Evolutionary conservation across 257 asterid genomes (phyloP).

Genomic region (Haberlea rhodopensis): DNA sequence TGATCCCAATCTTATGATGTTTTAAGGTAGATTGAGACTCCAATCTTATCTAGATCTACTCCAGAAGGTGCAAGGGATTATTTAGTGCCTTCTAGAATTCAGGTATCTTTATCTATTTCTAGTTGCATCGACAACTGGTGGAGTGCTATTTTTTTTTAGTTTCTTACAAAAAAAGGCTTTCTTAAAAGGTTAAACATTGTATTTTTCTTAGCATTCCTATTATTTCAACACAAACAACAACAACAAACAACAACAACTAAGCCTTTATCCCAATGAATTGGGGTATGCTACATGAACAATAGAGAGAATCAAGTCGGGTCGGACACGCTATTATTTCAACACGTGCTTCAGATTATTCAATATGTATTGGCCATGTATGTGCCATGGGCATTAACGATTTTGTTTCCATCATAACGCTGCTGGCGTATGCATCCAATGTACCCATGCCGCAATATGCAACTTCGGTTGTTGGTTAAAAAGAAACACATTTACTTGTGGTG

Average conservation of each 20-base stretch:
- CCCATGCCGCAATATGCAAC: no score
- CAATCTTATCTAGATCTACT: constrained; percentile 95
- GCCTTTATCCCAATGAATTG: no score
- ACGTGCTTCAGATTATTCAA: background rate
- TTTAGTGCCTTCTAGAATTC: constrained; percentile 97
- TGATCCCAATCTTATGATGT: constrained; percentile 75
- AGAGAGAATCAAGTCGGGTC: no score
- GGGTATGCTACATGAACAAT: no score
- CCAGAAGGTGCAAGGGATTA: constrained; percentile 99
- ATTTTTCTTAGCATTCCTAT: background rate
- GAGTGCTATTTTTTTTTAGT: background rate
- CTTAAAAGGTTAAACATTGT: background rate
- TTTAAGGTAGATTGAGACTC: constrained; percentile 99
- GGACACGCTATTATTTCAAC: background rate
- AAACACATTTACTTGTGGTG: no score
- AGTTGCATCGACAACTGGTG: constrained; percentile 3
- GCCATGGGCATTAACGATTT: no score
- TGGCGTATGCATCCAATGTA: no score
- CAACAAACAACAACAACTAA: no score
- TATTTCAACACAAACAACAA: background rate
- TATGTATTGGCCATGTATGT: no score
- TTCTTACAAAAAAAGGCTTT: background rate
- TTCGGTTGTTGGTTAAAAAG: no score
- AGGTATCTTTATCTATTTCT: constrained; percentile 46
- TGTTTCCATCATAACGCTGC: no score